Base-by-base conservation (phyloP, 371 early-diverging fungal species). In the Conidiobolus incongruus region DNA sequence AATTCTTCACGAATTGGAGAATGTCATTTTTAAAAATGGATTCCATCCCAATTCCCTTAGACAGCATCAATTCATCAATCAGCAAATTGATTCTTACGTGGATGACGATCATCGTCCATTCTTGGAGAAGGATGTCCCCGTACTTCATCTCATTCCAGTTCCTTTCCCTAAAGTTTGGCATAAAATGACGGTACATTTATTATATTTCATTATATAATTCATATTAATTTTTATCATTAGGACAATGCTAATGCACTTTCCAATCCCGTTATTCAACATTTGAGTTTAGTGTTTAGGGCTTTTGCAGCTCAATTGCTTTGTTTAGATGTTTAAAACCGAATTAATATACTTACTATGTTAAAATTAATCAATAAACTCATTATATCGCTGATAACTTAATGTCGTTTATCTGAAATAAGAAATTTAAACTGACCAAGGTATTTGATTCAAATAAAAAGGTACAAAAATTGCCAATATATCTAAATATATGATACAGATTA, bases 31-130 rank as follows among this genome's bases (percentile, higher is more conserved):
- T 46, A 46, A 58, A 7, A 51, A 56, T 5, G 53, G 47, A 4
- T 29, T 58, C 22, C 56, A 60, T 7, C 38, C 50, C 23, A 51
- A 50, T 17, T 21, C 33, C 15, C 32, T 44, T 11, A 35, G 48
- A 40, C 3, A 50, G 52, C 19, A 44, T 47, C 35, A 47, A 35
- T 16, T 49, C 51, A 19, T 24, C 22, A 10, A 32, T 28, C 15
- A 20, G 16, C 41, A 52, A 53, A 36, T 51, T 55, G 23, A 40
- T 49, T 48, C 56, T 21, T 44, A 54, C 4, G 62, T 93, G 32
- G 76, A 76, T 40, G 96, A 95, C 53, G 96, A 96, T 55, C 96
- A 96, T 59, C 46, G 71, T 11, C 95, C 96, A 2, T 96, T 96
- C 56, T 23, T 77, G 33, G 37, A 61, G 13, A 65, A 70, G 28